Conservation (phyloP, 257 asterid species). For the Scutellaria minor region DNA sequence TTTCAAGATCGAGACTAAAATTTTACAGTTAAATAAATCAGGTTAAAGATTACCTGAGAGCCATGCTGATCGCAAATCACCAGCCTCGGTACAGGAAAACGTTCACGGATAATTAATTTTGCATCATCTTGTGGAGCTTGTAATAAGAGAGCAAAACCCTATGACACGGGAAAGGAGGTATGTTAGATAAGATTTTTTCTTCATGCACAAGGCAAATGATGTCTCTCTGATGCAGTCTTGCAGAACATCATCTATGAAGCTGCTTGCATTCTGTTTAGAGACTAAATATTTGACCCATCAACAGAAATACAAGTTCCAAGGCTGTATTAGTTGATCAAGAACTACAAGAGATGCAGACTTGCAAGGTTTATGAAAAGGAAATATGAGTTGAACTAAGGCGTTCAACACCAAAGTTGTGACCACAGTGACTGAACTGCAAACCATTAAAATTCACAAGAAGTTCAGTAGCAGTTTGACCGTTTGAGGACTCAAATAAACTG, state of each 20-base stretch:
- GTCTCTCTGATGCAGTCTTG: not conserved
- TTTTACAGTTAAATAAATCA: conserved; percentile 7
- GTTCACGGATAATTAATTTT: conserved; percentile 71
- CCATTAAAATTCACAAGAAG: not conserved
- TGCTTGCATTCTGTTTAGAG: not conserved
- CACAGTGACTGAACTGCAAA: not conserved
- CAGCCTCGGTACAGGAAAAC: conserved; percentile 95
- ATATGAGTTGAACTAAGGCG: not conserved
- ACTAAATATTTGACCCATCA: not conserved
- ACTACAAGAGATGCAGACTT: not conserved
- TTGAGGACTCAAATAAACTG: not conserved
- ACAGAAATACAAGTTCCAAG: not conserved
- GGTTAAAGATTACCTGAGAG: conserved; percentile 71
- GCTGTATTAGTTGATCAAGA: not conserved
- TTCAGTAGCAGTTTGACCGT: conserved; percentile 7
- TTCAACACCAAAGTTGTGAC: not conserved
- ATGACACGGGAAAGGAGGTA: conserved; percentile 6
- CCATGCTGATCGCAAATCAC: conserved; percentile 99
- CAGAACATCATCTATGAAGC: conserved; percentile 25
- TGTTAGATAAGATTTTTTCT: conserved; percentile 12
- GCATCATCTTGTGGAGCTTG: conserved; percentile 96
- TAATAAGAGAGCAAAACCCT: conserved; percentile 88
- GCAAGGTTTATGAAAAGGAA: not conserved
- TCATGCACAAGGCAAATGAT: conserved; percentile 14
- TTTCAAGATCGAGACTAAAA: not conserved